Base-by-base conservation (phyloP, 1,139 yeast genomes). In the Geotrichum cucujoidarum region DNA sequence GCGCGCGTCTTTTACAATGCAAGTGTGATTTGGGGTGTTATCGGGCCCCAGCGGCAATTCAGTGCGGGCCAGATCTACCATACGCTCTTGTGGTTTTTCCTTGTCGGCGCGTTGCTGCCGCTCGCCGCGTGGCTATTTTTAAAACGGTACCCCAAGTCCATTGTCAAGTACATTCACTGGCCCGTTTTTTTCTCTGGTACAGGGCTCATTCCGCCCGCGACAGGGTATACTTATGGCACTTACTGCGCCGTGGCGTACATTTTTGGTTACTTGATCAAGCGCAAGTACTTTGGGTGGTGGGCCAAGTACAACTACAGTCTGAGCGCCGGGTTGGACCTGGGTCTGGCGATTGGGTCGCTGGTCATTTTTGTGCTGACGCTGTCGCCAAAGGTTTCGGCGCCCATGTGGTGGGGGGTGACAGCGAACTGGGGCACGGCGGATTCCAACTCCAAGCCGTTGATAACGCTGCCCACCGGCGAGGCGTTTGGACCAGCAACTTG, bases 1-100 rank as follows among this genome's bases (percentile, higher is more conserved):
- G 73, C 73, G 8, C 67, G 66, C 27, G 74, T 74, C 1, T 78
- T 73, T 60, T 80, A 69, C 65, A 70, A 72, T 45, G 79, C 86
- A 6, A 74, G 81, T 3, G 73, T 81, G 33, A 70, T 78, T 40
- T 82, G 87, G 87, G 85, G 86, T 49, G 76, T 77, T 10, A 75
- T 80, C 55, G 85, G 84, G 1, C 82, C 84, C 1, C 65, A 69
- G 55, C 70, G 74, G 53, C 74, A 71, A 45, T 76, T 76, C 54
- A 65, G 67, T 21, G 47, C 53, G 4, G 67, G 68, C 13, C 57
- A 62, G 37, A 51, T 69, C 22, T 74, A 73, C 55, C 69, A 69
- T 49, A 64, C 67, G 7, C 59, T 75, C 22, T 59, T 73, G 41
- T 72, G 63, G 61, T 72, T 74, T 51, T 75, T 77, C 60, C 54